Conservation (phyloP, 148 eudicot species). For the Fagopyrum homotropicum region DNA sequence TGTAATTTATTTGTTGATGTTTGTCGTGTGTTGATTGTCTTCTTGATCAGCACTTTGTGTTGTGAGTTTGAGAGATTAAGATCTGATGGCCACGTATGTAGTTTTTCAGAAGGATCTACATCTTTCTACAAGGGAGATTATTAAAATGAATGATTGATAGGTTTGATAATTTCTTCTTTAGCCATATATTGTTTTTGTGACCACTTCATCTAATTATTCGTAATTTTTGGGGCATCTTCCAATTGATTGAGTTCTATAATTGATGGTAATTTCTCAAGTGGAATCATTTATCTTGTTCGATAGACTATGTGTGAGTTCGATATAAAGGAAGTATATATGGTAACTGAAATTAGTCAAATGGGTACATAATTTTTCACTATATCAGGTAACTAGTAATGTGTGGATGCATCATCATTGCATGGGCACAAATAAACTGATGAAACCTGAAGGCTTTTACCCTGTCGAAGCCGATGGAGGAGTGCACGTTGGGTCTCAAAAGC, state of each 20-base stretch:
- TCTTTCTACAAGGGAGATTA: not conserved
- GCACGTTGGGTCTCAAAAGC: slow-evolving; percentile 20
- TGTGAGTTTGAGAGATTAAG: not conserved
- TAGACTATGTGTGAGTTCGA: not conserved
- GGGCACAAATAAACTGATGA: slow-evolving; percentile 30
- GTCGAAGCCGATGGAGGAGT: slow-evolving; percentile 18
- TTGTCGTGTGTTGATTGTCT: not conserved
- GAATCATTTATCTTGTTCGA: not conserved
- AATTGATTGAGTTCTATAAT: not conserved
- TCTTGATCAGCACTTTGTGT: not conserved
- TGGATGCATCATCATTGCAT: slow-evolving; percentile 34
- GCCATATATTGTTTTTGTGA: not conserved
- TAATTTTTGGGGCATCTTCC: not conserved
- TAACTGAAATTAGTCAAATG: not conserved
- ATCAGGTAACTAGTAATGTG: slow-evolving; percentile 6
- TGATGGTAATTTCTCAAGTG: not conserved
- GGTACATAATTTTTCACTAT: not conserved
- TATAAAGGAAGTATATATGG: not conserved
- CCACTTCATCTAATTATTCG: not conserved
- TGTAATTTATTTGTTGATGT: not conserved
- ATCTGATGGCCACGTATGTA: not conserved
- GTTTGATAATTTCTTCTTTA: not conserved
- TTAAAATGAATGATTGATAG: not conserved
- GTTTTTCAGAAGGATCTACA: not conserved
- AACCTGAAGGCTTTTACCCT: slow-evolving; percentile 27